phyloP scores from a whole-genome alignment of 495 filamentous ascomycete genomes.

The Aspergillus baeticus region DNA sequence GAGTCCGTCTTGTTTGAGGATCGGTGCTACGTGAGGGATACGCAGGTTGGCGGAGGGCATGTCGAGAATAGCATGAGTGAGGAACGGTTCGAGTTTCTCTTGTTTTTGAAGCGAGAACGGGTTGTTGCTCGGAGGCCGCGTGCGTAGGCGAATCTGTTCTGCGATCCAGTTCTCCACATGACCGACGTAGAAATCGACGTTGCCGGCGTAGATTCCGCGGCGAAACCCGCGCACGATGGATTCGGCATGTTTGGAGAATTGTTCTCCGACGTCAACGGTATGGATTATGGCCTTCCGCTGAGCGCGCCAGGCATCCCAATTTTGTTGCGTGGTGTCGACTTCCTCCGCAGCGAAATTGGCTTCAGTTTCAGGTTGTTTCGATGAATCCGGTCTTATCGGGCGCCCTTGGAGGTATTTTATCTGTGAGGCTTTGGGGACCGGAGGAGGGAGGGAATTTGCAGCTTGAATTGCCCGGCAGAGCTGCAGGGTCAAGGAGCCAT shows the following conservation, averaged over 20 bases:
- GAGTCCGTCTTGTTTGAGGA: slow-evolving; percentile 59
- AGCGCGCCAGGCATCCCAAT: slow-evolving; percentile 46
- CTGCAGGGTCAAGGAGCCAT: slow-evolving; percentile 72
- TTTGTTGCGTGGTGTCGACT: slow-evolving; percentile 21
- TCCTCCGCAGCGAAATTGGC: neutral
- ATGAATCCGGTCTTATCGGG: slow-evolving; percentile 20
- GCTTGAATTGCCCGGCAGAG: slow-evolving; percentile 74
- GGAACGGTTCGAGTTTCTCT: slow-evolving; percentile 50
- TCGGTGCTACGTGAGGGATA: slow-evolving; percentile 54
- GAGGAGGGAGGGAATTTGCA: slow-evolving; percentile 54
- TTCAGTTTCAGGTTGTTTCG: neutral
- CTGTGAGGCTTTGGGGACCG: slow-evolving; percentile 34
- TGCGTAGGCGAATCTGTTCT: slow-evolving; percentile 40
- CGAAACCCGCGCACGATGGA: slow-evolving; percentile 63
- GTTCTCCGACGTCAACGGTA: slow-evolving; percentile 61
- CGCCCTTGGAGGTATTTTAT: slow-evolving; percentile 35
- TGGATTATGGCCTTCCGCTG: slow-evolving; percentile 67
- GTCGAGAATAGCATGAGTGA: slow-evolving; percentile 68
- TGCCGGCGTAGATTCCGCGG: slow-evolving; percentile 61
- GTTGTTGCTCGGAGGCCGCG: slow-evolving; percentile 14
- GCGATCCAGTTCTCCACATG: slow-evolving; percentile 61
- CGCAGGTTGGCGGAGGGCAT: slow-evolving; percentile 60
- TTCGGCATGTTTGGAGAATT: slow-evolving; percentile 59
- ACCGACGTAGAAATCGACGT: slow-evolving; percentile 73
- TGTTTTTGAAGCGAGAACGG: slow-evolving; percentile 14